Base-by-base conservation (phyloP, 345 rosid species). In the Mallotus nudiflorus region DNA sequence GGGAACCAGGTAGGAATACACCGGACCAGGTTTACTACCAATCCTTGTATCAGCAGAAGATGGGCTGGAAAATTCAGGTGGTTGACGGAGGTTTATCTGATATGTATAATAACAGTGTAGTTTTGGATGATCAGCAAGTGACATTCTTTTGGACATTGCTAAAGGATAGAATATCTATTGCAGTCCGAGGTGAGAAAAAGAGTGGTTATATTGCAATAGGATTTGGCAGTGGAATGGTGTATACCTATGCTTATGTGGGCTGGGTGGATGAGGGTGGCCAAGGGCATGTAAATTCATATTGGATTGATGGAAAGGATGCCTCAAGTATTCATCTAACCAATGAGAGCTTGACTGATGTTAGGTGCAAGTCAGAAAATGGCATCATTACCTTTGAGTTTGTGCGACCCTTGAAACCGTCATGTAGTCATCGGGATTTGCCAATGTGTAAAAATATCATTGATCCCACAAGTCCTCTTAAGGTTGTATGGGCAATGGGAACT, bases 31-130 rank as follows among this genome's bases (percentile, higher is more conserved):
- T 92, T 53, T 90, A 89, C 72, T 92, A 95, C 78, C 97, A 92
- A 37, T 95, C 97, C 2, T 62, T 87, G 71, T 95, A 69, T 79
- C 85, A 90, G 70, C 87, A 78, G 75, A 92, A 95, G 81, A 92
- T 92, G 97, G 99, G 99, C 10, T 95, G 99, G 99, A 89, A 80
- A 75, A 84, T 95, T 81, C 83, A 92, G 86, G 99, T 90, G 70
- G 97, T 95, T 59, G 99, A 95, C 60, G 99, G 99, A 7, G 97
- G 96, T 66, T 83, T 95, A 20, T 78, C 97, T 10, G 97, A 90
- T 83, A 95, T 95, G 99, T 95, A 95, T 73, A 89, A 89, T 79
- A 95, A 73, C 79, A 95, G 96, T 69, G 97, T 92, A 28, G 67
- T 88, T 64, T 82, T 95, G 72, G 97, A 90, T 73, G 97, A 95